These are phyloP conservation scores for Podospora pseudocomata DNA, from an alignment of 495 filamentous ascomycete species.

Conservation along the genomic window DNA sequence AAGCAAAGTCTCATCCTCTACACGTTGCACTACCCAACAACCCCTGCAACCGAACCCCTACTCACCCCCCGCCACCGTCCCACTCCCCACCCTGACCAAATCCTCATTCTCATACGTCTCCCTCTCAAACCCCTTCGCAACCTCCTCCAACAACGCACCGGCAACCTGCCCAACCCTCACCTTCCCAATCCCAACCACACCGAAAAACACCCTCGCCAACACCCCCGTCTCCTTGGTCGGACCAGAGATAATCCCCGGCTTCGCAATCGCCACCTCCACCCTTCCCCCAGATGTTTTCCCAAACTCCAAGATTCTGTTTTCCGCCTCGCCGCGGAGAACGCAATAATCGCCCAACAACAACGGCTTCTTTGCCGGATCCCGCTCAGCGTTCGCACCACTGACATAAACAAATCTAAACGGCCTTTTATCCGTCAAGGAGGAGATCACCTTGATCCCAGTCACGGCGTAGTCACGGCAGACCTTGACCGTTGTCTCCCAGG, in stretches of 20 bases:
- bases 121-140: constrained; percentile 44
- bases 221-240: constrained; percentile 14
- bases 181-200: constrained; percentile 31
- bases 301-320: constrained; percentile 41
- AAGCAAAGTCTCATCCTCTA: too few species aligned
- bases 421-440: constrained; percentile 14
- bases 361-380: constrained; percentile 40
- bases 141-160: constrained; percentile 44
- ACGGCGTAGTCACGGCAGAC: constrained; percentile 45
- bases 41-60: background rate
- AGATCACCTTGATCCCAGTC: constrained; percentile 39
- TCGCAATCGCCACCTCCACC: constrained; percentile 40
- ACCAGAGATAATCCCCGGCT: constrained; percentile 40
- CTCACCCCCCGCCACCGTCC: background rate
- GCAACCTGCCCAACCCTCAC: constrained; percentile 39
- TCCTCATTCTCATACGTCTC: constrained; percentile 47
- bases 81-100: constrained; percentile 34
- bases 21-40: background rate
- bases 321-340: constrained; percentile 45
- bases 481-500: constrained; percentile 37
- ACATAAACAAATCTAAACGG: constrained; percentile 48
- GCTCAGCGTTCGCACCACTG: constrained; percentile 37
- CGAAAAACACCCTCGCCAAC: background rate
- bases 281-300: constrained; percentile 25
- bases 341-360: constrained; percentile 36